Base-by-base conservation (phyloP, 495 filamentous ascomycete genomes). In the Schizothecium vesticola region DNA sequence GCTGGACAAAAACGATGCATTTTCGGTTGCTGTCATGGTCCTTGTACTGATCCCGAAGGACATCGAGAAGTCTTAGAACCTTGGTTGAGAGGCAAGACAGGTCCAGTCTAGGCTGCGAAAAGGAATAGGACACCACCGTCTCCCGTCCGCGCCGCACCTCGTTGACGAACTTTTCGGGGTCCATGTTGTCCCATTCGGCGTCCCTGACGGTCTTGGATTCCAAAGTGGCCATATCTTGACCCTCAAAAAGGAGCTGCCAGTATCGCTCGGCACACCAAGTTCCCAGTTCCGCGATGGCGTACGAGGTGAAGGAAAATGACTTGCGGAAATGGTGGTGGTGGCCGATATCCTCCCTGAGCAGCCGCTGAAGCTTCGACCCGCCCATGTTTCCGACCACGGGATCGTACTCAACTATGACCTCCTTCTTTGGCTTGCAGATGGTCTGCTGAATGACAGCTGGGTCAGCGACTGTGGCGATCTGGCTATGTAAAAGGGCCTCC, bases 1-100 rank as follows among this genome's bases (percentile, higher is more conserved):
- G 84, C 65, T 90, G 81, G 0, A 94, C 92, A 77, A 99, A 99
- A 1, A 98, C 86, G 63, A 99, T 95, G 71, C 93, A 97, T 72
- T 91, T 89, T 23, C 86, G 83, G 1, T 88, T 82, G 12, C 83
- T 80, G 26, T 81, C 79, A 5, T 74, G 72, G 28, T 66, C 63
- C 25, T 82, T 75, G 75, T 91, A 95, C 61, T 89, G 81, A 23
- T 85, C 70, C 2, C 72, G 70, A 3, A 98, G 80, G 59, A 85
- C 83, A 21, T 79, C 69, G 28, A 86, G 58, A 2, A 99, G 84
- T 5, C 85, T 64, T 2, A 87, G 71, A 3, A 95, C 91, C 75
- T 97, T 98, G 4, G 85, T 73, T 24, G 92, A 97, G 3, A 96
- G 72, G 29, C 82, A 72, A 7, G 80, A 73, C 5, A 60, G 57